Conservation (phyloP, 169 alveolate species). For the Plasmodium ovale region DNA sequence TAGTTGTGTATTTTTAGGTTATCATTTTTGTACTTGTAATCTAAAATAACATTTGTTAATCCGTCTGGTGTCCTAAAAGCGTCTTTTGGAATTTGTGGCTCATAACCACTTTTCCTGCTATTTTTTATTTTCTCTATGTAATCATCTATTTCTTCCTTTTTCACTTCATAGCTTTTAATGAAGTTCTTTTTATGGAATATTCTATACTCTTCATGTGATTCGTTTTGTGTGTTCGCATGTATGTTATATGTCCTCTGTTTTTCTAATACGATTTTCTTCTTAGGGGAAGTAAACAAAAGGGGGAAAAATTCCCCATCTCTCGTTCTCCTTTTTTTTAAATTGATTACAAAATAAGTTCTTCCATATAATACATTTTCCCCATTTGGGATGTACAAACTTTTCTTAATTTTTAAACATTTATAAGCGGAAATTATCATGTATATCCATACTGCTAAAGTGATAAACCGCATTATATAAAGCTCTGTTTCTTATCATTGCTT, state of each 20-base stretch:
- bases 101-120: constrained; percentile 62
- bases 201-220: constrained; percentile 37
- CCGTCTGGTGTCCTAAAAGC: constrained; percentile 76
- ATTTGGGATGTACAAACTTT: background rate
- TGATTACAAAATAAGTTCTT: background rate
- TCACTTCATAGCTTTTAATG: constrained; percentile 56
- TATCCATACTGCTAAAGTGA: constrained; percentile 13
- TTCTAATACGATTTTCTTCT: background rate
- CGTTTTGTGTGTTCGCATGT: background rate
- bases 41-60: constrained; percentile 60
- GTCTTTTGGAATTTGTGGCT: constrained; percentile 71
- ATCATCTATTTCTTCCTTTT: constrained; percentile 48
- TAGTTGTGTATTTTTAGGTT: constrained; percentile 64
- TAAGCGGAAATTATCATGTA: background rate
- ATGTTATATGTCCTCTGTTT: background rate
- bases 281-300: too few relatives aligned
- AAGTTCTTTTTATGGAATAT: constrained; percentile 25
- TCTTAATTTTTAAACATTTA: constrained; percentile 22
- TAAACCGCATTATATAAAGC: constrained; percentile 20
- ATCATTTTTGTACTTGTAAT: constrained; percentile 74
- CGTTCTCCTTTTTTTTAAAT: background rate
- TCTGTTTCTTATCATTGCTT: background rate
- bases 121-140: constrained; percentile 38
- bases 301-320: too few relatives aligned
- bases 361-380: background rate